Evolutionary conservation across 495 filamentous ascomycete genomes (phyloP).

Genomic region (Terfezia boudieri): DNA sequence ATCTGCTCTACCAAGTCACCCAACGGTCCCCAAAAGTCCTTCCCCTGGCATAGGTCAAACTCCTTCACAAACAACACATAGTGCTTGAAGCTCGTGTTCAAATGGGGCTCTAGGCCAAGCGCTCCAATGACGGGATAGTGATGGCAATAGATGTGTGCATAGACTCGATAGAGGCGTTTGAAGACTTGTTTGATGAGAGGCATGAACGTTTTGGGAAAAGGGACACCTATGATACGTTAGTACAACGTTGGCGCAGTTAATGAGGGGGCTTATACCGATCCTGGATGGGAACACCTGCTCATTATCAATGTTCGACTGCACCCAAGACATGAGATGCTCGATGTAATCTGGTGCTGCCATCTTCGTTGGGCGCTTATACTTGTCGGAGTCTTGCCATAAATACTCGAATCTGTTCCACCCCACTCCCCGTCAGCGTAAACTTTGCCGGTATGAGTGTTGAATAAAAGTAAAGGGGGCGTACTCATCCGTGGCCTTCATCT

Average conservation of each 20-base stretch:
- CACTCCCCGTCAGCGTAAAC: too few species aligned
- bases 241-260: not conserved
- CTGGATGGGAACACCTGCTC: conserved; percentile 82
- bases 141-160: conserved; percentile 98
- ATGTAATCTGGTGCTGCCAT: conserved; percentile 96
- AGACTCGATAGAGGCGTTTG: conserved; percentile 95
- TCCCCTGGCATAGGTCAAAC: conserved; percentile 54
- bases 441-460: not conserved
- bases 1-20: conserved; percentile 94
- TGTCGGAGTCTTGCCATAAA: conserved; percentile 88
- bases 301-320: conserved; percentile 86
- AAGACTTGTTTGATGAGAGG: conserved; percentile 76
- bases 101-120: conserved; percentile 83
- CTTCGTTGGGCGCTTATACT: conserved; percentile 87
- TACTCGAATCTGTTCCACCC: conserved; percentile 58
- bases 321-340: conserved; percentile 92
- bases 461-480: conserved; percentile 22
- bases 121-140: conserved; percentile 95
- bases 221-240: conserved; percentile 38
- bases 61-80: conserved; percentile 69
- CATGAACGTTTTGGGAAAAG: conserved; percentile 85
- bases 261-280: conserved; percentile 33
- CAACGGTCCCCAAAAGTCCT: conserved; percentile 95
- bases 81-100: conserved; percentile 99
- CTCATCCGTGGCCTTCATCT: conserved; percentile 99